Conservation (phyloP, 2,329 filamentous ascomycete genomes). For the Trichoderma aggressivum region DNA sequence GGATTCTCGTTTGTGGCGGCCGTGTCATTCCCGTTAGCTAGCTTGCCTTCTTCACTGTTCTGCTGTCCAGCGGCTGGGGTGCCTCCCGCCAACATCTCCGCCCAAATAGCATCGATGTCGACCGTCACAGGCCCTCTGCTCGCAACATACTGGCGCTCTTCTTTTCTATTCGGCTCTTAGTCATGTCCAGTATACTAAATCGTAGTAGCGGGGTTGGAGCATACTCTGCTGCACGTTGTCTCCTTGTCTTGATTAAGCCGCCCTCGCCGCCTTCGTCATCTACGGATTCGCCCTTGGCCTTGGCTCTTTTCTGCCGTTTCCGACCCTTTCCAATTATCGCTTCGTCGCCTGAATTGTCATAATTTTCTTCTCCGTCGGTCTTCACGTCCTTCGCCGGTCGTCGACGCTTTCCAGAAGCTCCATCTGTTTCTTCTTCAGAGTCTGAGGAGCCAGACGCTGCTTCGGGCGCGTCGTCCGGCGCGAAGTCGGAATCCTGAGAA, state of each 20-base stretch:
- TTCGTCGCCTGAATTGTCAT: constrained; percentile 71
- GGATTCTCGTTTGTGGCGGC: neutral
- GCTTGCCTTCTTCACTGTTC: constrained; percentile 6
- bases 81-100: constrained; percentile 55
- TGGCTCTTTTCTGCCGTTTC: constrained; percentile 48
- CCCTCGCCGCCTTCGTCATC: constrained; percentile 59
- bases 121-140: constrained; percentile 61
- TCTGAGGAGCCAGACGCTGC: constrained; percentile 50
- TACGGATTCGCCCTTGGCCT: constrained; percentile 32
- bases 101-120: constrained; percentile 69
- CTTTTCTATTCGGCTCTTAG: constrained; percentile 42
- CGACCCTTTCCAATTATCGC: constrained; percentile 62
- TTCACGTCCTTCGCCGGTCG: constrained; percentile 23
- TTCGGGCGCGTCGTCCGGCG: constrained; percentile 53
- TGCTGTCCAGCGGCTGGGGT: constrained; percentile 16
- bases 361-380: constrained; percentile 44
- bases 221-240: constrained; percentile 64
- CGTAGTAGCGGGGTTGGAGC: constrained; percentile 23
- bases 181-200: neutral
- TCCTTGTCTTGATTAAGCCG: constrained; percentile 67
- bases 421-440: constrained; percentile 40
- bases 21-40: constrained; percentile 1
- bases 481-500: constrained; percentile 71
- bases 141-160: constrained; percentile 52
- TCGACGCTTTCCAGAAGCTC: constrained; percentile 27